Base-by-base conservation (phyloP, 345 rosid genomes). In the Cardiospermum halicacabum region DNA sequence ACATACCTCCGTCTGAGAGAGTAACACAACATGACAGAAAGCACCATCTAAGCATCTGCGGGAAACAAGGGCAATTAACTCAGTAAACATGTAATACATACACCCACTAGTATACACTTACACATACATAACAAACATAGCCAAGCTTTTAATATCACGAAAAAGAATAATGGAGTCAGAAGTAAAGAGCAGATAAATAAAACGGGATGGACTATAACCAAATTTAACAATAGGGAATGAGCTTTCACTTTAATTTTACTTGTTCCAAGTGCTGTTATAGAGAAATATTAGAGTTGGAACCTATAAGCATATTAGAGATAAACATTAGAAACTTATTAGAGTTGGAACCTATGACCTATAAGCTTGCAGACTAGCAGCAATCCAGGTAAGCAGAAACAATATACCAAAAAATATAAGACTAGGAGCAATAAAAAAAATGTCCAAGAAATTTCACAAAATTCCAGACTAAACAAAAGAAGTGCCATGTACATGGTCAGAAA, bases 11-110 rank as follows among this genome's bases (percentile, higher is more conserved):
- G 64, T 53, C 21, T 18, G 68, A 60, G 53, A 67, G 57, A 67
- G 61, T 34, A 68, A 49, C 32, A 60, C 39, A 65, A 59, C 22
- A 62, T 31, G 49, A 34, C 22, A 7, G 49, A 53, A 49, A 51
- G 51, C 3, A 24, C 37, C 24, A 13, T 24, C 47, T 64, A 68
- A 56, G 74, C 76, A 76, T 72, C 80, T 76, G 74, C 56, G n/a
- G 1, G 11, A 56, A 64, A 58, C 53, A 65, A 31, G 39, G 39
- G 24, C 24, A 32, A 2, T 11, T 11, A 22, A 55, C 37, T 22
- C 39, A 45, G 30, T 15, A 34, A n/a, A n/a, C n/a, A n/a, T n/a
- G n/a, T n/a, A n/a, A n/a, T n/a, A n/a, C n/a, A n/a, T n/a, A n/a
- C n/a, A n/a, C n/a, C n/a, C n/a, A n/a, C n/a, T n/a, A n/a, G n/a